Conservation (phyloP, 2,329 filamentous ascomycete species). For the Dactylellina drechsleri region DNA sequence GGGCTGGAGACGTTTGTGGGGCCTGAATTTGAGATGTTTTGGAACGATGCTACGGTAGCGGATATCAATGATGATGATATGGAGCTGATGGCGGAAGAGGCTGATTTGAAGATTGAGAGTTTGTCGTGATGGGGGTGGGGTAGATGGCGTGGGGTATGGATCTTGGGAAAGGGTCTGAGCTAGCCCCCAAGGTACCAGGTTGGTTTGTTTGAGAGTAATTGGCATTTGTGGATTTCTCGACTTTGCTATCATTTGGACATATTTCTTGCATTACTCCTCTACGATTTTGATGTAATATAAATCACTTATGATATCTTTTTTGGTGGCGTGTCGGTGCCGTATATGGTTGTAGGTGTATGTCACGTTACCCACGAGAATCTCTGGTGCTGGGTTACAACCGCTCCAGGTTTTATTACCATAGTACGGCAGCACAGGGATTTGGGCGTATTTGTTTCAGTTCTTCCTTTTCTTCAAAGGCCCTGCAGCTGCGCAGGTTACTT, state of each 20-base stretch:
- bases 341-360: no score
- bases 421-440: no score
- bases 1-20: conserved; percentile 49
- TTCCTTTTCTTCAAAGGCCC: not conserved
- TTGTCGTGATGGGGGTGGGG: conserved; percentile 22
- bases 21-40: conserved; percentile 76
- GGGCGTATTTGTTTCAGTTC: not conserved
- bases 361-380: no score
- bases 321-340: not conserved
- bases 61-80: conserved; percentile 89
- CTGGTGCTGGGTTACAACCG: no score
- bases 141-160: no score
- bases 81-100: conserved; percentile 78
- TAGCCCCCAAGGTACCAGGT: no score
- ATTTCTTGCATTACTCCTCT: no score
- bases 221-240: no score
- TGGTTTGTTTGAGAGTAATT: no score
- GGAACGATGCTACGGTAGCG: conserved; percentile 78
- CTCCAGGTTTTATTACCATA: no score
- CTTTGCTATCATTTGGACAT: no score
- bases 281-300: conserved; percentile 9
- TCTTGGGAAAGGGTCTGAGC: no score
- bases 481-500: conserved; percentile 31
- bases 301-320: conserved; percentile 2
- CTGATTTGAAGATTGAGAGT: conserved; percentile 47